Base-by-base conservation (phyloP, 495 filamentous ascomycete genomes). In the Parmelia sp. region DNA sequence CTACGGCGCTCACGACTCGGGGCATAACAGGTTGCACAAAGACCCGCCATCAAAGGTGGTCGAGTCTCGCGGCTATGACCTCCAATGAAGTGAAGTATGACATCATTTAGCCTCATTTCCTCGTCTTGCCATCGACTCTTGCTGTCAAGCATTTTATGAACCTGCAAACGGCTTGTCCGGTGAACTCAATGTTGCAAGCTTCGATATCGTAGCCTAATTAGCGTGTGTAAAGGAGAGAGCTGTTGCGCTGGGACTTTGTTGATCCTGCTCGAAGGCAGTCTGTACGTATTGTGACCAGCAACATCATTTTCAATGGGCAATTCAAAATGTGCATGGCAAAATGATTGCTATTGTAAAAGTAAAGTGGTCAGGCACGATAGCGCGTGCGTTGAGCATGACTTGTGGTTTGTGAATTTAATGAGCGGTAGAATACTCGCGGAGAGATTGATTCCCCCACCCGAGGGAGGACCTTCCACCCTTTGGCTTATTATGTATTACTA, bases 11-110 rank as follows among this genome's bases (percentile, higher is more conserved):
- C 40, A 60, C 8, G 66, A 65, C 17, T 55, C 29, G 33, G 63
- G 66, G 37, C 66, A 62, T 15, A 68, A 68, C 58, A 68, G 65
- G 59, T 29, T 68, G 58, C 66, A 68, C 33, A 68, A 68, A 58
- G 61, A 63, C 35, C 61, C 61, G 3, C 62, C 66, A 39, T 57
- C 62, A 19, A 68, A 68, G 49, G 58, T 68, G 4, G n/a, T 62
- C 29, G 61, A 68, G 23, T 53, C 63, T 37, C 61, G 61, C 27
- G 66, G 66, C n/a, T 42, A 44, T 11, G 49, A 63, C 8, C 15
- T 42, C 4, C 49, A 51, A 23, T 53, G 27, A 57, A 37, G 21
- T 44, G 11, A 19, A 17, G 10, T 33, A 10, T 53, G 3, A 31
- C 29, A 51, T 15, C 25, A 17, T 31, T 33, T 2, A 21, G 19